A percentile compares a stretch with the other conserved stretches of the same genome.
These are phyloP conservation scores for Kwoniella dejecticola DNA, from an alignment of 768 basidiomycete species.

Conservation along the genomic window DNA sequence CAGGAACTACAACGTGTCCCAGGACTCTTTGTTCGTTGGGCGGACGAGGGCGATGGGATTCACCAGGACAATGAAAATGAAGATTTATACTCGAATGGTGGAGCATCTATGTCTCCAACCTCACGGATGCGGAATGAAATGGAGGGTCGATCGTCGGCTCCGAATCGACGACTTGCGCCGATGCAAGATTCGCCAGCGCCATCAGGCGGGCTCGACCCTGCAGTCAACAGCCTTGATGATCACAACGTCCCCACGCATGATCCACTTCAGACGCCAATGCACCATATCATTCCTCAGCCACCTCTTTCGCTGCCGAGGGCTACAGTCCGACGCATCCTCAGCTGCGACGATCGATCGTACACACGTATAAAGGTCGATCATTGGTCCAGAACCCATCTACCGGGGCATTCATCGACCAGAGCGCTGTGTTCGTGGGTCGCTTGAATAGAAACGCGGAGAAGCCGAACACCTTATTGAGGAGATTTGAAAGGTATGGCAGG, in stretches of 20 bases:
- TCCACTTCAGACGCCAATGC: too few relatives aligned
- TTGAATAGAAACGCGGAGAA: constrained; percentile 35
- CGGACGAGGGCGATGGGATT: constrained; percentile 23
- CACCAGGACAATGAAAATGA: neutral
- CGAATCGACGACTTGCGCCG: neutral
- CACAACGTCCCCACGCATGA: too few relatives aligned
- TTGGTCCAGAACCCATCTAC: constrained; percentile 18
- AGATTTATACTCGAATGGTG: neutral
- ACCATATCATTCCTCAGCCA: too few relatives aligned
- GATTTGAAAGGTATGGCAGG: constrained; percentile 36
- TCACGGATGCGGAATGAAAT: constrained; percentile 15
- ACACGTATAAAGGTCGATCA: constrained; percentile 34
- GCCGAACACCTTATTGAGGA: constrained; percentile 16
- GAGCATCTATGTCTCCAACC: constrained; percentile 8
- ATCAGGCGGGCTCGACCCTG: too few relatives aligned
- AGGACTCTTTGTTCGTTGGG: constrained; percentile 37
- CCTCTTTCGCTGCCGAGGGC: neutral
- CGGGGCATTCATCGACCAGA: constrained; percentile 29
- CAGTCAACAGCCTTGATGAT: neutral
- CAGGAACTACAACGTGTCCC: constrained; percentile 37
- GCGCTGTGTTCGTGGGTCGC: constrained; percentile 34
- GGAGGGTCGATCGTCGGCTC: constrained; percentile 4
- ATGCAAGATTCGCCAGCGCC: too few relatives aligned
- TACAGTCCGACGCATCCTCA: constrained; percentile 10
- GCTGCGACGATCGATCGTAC: constrained; percentile 9